A percentile compares a stretch with the other conserved stretches of the same genome.
These are phyloP conservation scores for Sonneratia alba DNA, from an alignment of 345 rosid species.

Conservation along the genomic window DNA sequence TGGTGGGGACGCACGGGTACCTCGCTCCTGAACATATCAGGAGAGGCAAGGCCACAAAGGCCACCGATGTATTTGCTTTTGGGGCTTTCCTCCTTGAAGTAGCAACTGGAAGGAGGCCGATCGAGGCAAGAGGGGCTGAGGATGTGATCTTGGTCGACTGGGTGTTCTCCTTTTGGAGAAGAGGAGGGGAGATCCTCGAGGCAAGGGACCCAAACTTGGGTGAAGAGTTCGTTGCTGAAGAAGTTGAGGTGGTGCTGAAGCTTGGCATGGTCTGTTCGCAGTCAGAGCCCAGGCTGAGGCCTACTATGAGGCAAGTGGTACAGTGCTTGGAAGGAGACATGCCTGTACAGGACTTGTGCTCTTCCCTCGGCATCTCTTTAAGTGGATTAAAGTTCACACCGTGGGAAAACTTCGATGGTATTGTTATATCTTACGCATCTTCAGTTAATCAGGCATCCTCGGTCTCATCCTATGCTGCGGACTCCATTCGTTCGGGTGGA, in stretches of 20 bases:
- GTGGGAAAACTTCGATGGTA: too few species aligned
- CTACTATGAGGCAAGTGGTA: constrained; percentile 20
- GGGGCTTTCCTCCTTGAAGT: too few species aligned
- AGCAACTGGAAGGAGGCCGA: constrained; percentile 41
- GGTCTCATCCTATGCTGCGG: too few species aligned
- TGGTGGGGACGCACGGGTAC: constrained; percentile 40
- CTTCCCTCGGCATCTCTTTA: not conserved
- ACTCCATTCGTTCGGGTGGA: too few species aligned
- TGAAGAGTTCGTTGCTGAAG: too few species aligned
- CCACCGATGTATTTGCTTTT: constrained; percentile 35
- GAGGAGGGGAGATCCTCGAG: too few species aligned
- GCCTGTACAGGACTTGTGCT: not conserved
- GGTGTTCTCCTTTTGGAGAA: too few species aligned
- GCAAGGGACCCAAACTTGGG: too few species aligned
- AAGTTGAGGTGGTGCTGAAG: constrained; percentile 34
- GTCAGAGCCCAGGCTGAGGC: constrained; percentile 21
- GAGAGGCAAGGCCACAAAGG: constrained; percentile 29
- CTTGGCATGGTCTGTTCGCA: constrained; percentile 34
- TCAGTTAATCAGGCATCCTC: too few species aligned
- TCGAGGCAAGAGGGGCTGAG: constrained; percentile 13
- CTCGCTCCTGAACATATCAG: constrained; percentile 36
- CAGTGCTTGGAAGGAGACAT: constrained; percentile 7
- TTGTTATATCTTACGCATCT: too few species aligned
- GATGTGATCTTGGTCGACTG: constrained; percentile 26
- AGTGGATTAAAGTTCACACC: not conserved